A percentile compares a stretch with the other conserved stretches of the same genome.
phyloP scores from a whole-genome alignment of 2,329 filamentous ascomycete genomes.

The Microcyclosporella mali region DNA sequence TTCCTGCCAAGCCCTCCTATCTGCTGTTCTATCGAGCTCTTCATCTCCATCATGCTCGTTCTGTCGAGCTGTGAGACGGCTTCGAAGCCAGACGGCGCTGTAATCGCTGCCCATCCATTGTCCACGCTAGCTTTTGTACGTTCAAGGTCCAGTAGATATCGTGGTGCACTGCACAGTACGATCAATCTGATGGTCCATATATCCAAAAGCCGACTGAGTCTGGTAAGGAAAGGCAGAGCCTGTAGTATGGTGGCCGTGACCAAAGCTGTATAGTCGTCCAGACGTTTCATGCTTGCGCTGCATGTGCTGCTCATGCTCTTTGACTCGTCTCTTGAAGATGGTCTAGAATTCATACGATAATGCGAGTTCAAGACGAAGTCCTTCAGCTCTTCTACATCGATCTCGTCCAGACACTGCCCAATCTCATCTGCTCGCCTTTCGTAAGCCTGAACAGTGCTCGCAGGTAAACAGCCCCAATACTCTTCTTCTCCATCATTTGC shows the following conservation, averaged over 20 bases:
- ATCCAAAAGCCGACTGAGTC: conserved; percentile 64
- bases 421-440: conserved; percentile 72
- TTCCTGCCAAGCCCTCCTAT: conserved; percentile 64
- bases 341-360: conserved; percentile 48
- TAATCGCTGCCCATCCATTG: conserved; percentile 61
- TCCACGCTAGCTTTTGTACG: conserved; percentile 60
- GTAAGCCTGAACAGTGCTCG: conserved; percentile 59
- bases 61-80: conserved; percentile 14
- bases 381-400: conserved; percentile 84
- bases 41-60: conserved; percentile 30
- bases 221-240: conserved; percentile 72
- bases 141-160: conserved; percentile 57
- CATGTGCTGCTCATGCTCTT: conserved; percentile 13
- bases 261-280: conserved; percentile 86
- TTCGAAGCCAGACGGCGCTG: conserved; percentile 19
- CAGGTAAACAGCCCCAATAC: conserved; percentile 67
- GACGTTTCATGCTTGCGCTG: conserved; percentile 30
- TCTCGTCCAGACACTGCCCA: conserved; percentile 57
- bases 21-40: conserved; percentile 58
- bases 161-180: conserved; percentile 67
- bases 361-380: conserved; percentile 77
- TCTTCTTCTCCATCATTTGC: conserved; percentile 24
- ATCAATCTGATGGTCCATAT: conserved; percentile 71
- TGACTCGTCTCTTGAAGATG: conserved; percentile 34
- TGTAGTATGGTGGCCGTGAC: conserved; percentile 90